Evolutionary conservation across 495 filamentous ascomycete species (phyloP).

Genomic region (Chaetomium tenue): DNA sequence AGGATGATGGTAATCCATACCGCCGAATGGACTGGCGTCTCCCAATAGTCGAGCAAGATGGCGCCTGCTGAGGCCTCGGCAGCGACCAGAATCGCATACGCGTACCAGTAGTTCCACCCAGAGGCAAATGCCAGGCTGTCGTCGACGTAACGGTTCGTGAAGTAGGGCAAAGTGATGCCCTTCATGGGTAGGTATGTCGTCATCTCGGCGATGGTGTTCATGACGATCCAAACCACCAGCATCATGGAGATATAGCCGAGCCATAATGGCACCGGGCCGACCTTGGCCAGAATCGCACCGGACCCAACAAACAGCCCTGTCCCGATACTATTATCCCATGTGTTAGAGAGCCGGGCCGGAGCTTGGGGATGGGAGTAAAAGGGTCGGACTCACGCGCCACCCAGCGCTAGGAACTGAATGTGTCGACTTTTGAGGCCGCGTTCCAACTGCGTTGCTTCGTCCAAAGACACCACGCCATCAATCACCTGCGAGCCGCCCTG

Average conservation of each 20-base stretch:
- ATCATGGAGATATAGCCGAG: conserved; percentile 54
- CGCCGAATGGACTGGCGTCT: conserved; percentile 48
- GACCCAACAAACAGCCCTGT: conserved; percentile 60
- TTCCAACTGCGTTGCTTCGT: conserved; percentile 41
- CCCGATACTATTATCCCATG: conserved; percentile 50
- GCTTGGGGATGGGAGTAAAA: not conserved
- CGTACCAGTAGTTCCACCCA: conserved; percentile 71
- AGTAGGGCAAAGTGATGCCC: conserved; percentile 58
- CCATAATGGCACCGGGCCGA: conserved; percentile 52
- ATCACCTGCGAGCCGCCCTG: conserved; percentile 17
- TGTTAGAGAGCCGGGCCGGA: not conserved
- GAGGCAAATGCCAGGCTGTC: conserved; percentile 74
- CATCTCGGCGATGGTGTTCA: conserved; percentile 51
- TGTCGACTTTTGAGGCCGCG: conserved; percentile 66
- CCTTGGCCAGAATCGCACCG: conserved; percentile 47
- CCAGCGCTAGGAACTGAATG: conserved; percentile 71
- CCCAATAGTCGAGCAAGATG: conserved; percentile 58
- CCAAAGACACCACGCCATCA: conserved; percentile 31
- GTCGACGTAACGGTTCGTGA: conserved; percentile 72
- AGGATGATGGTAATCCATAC: conserved; percentile 61
- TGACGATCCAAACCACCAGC: conserved; percentile 45
- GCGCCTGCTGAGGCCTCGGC: conserved; percentile 52
- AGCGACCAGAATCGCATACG: conserved; percentile 49
- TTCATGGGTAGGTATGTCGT: conserved; percentile 63
- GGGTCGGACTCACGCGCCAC: conserved; percentile 47